phyloP scores from a whole-genome alignment of 2,329 filamentous ascomycete genomes.

The Aspergillus arachidicola region DNA sequence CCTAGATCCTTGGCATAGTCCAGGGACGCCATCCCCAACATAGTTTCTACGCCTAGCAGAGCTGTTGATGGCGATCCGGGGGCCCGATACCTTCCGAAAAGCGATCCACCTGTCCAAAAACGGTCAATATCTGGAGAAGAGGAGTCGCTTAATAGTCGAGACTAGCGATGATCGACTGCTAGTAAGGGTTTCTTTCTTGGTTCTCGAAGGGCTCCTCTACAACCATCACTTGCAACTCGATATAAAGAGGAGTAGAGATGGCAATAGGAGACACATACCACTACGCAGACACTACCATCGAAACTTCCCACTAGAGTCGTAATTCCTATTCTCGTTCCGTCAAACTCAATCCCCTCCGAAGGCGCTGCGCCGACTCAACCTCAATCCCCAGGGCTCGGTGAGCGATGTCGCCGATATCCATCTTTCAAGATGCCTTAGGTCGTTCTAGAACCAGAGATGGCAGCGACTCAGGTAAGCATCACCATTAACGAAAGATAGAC shows the following conservation, averaged over 20 bases:
- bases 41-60: background rate
- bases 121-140: background rate
- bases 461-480: background rate
- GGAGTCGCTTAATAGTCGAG: background rate
- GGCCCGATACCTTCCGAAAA: background rate
- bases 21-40: background rate
- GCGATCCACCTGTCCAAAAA: background rate
- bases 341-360: background rate
- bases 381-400: too few relatives aligned
- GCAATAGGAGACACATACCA: background rate
- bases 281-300: background rate
- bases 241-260: too few relatives aligned
- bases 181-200: background rate
- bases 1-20: background rate
- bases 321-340: too few relatives aligned
- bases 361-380: background rate
- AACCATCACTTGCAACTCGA: too few relatives aligned
- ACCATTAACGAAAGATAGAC: background rate
- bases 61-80: background rate
- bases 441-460: background rate
- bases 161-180: background rate
- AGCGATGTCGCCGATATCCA: background rate
- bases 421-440: background rate
- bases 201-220: too few relatives aligned
- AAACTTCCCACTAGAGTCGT: background rate